Conservation (phyloP, 495 filamentous ascomycete species). For the Xylaria castorea region DNA sequence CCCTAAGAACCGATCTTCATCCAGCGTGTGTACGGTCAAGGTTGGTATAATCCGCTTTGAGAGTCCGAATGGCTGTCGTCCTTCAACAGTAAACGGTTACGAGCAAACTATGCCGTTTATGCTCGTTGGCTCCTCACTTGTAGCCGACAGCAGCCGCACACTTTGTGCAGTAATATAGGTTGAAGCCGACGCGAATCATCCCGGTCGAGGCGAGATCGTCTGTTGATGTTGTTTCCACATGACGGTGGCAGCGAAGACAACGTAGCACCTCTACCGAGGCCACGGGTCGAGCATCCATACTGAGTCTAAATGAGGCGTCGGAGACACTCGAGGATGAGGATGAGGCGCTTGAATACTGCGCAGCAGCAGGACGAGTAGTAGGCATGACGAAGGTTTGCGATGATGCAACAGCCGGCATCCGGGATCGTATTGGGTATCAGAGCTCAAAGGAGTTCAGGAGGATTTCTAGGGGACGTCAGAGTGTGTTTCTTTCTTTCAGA, state of each 20-base stretch:
- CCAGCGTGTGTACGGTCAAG: background rate
- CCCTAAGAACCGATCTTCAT: background rate
- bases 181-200: constrained; percentile 75
- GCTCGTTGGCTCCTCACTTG: constrained; percentile 52
- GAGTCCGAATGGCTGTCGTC: background rate
- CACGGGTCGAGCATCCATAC: constrained; percentile 54
- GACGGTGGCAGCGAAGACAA: constrained; percentile 62
- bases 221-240: constrained; percentile 60
- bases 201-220: constrained; percentile 59
- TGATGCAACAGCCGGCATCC: constrained; percentile 9
- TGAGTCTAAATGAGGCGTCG: constrained; percentile 46
- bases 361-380: constrained; percentile 41
- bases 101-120: background rate
- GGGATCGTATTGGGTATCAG: background rate
- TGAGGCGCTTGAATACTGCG: constrained; percentile 47
- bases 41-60: background rate
- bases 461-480: background rate
- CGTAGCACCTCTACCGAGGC: constrained; percentile 60
- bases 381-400: constrained; percentile 16
- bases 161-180: constrained; percentile 79
- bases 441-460: background rate
- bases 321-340: constrained; percentile 50
- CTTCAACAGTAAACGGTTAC: background rate
- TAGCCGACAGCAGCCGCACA: constrained; percentile 77
- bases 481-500: background rate